Evolutionary conservation across 2,329 filamentous ascomycete species (phyloP).

Genomic region (Daldinia eschscholtzii): DNA sequence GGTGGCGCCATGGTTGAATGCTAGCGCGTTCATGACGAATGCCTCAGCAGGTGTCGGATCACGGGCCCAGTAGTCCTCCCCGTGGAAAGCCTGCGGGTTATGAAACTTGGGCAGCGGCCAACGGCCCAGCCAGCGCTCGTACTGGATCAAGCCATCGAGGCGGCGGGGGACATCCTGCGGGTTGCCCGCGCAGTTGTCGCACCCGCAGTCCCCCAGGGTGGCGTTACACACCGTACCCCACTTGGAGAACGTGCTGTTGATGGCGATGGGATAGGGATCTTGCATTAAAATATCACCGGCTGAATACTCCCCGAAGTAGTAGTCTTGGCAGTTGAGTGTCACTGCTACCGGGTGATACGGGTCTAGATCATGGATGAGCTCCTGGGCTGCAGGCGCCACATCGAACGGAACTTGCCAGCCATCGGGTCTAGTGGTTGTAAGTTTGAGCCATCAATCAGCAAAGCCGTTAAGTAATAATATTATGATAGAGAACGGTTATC

Average conservation of each 20-base stretch:
- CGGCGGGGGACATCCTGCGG: slow-evolving; percentile 64
- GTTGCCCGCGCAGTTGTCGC: slow-evolving; percentile 68
- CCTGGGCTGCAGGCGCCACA: slow-evolving; percentile 53
- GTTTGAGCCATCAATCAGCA: not conserved
- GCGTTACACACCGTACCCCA: slow-evolving; percentile 69
- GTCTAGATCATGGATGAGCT: slow-evolving; percentile 63
- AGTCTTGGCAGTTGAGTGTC: slow-evolving; percentile 72
- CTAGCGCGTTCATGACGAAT: slow-evolving; percentile 60
- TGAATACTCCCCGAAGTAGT: slow-evolving; percentile 68
- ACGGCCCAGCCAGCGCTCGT: slow-evolving; percentile 58
- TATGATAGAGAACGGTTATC: not conserved
- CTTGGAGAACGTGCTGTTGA: slow-evolving; percentile 66
- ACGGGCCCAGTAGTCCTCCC: slow-evolving; percentile 62
- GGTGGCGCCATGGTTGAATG: slow-evolving; percentile 61
- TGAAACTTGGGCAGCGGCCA: slow-evolving; percentile 59
- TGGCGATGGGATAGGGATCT: slow-evolving; percentile 71
- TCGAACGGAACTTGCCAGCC: slow-evolving; percentile 68
- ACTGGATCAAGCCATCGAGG: slow-evolving; percentile 55
- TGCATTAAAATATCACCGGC: slow-evolving; percentile 70
- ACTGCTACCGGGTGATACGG: slow-evolving; percentile 72
- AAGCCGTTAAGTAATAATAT: not conserved
- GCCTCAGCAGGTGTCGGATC: slow-evolving; percentile 60
- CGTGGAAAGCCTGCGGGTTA: slow-evolving; percentile 63
- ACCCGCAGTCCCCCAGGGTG: slow-evolving; percentile 73
- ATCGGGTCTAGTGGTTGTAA: slow-evolving; percentile 58